These are phyloP conservation scores for Lecanicillium sp. DNA, from an alignment of 2,329 filamentous ascomycete species.

Conservation along the genomic window DNA sequence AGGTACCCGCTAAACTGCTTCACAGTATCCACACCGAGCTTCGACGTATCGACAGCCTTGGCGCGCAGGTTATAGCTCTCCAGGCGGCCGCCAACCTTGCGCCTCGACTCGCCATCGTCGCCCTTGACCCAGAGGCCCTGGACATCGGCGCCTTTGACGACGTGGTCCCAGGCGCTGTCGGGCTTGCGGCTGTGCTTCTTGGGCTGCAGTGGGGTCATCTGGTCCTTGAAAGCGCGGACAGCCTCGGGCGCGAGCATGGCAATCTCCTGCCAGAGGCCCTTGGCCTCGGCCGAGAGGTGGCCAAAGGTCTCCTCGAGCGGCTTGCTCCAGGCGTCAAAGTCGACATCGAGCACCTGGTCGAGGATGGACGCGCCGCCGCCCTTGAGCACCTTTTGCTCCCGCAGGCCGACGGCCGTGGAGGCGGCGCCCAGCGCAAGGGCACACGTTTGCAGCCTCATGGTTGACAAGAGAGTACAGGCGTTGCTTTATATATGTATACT, in stretches of 20 bases:
- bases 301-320: conserved; percentile 31
- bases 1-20: conserved; percentile 99
- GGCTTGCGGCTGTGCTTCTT: conserved; percentile 72
- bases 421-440: conserved; percentile 70
- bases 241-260: conserved; percentile 67
- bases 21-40: conserved; percentile 80
- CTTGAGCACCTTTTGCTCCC: conserved; percentile 49
- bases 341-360: conserved; percentile 12
- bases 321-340: conserved; percentile 16
- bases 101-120: conserved; percentile 61
- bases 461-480: too few species aligned
- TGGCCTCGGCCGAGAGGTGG: conserved; percentile 51
- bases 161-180: conserved; percentile 75
- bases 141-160: conserved; percentile 71
- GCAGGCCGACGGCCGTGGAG: conserved; percentile 54
- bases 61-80: conserved; percentile 80
- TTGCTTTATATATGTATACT: too few species aligned
- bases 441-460: conserved; percentile 71
- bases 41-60: conserved; percentile 81
- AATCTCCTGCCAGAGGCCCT: conserved; percentile 75
- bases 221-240: conserved; percentile 49
- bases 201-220: conserved; percentile 66
- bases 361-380: conserved; percentile 21
- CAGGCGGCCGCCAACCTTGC: conserved; percentile 70
- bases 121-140: conserved; percentile 68